These are phyloP conservation scores for Centella asiatica DNA, from an alignment of 129 eudicot species.

Conservation along the genomic window DNA sequence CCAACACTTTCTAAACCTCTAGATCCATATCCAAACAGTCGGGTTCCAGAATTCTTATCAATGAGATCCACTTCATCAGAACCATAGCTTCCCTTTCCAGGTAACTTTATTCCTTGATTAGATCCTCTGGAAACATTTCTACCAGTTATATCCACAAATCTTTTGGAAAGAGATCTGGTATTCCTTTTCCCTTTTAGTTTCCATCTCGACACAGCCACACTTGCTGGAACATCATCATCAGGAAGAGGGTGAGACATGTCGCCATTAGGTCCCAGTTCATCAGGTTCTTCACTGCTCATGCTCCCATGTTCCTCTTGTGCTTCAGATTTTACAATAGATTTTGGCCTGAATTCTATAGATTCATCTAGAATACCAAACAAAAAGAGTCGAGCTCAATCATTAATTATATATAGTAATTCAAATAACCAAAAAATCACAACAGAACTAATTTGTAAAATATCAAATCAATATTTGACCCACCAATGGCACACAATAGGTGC, in stretches of 20 bases:
- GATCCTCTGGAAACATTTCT: conserved; percentile 25
- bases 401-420: too few species aligned
- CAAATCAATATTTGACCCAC: too few species aligned
- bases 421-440: too few species aligned
- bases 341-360: conserved; percentile 55
- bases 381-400: background rate
- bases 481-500: too few species aligned
- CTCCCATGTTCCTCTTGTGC: conserved; percentile 42
- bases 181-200: conserved; percentile 82
- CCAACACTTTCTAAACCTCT: conserved; percentile 18
- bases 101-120: conserved; percentile 19
- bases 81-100: conserved; percentile 22
- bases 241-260: conserved; percentile 32
- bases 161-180: conserved; percentile 38
- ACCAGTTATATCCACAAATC: conserved; percentile 27
- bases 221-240: conserved; percentile 27
- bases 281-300: conserved; percentile 46
- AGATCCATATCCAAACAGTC: conserved; percentile 20
- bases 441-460: too few species aligned
- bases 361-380: conserved; percentile 42
- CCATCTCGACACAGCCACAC: conserved; percentile 66
- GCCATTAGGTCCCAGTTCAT: conserved; percentile 37
- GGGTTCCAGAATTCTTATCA: conserved; percentile 27
- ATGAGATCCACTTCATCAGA: conserved; percentile 19
- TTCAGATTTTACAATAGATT: conserved; percentile 46